Base-by-base conservation (phyloP, 805 yeast genomes). In the Nakazawaea holstii region DNA sequence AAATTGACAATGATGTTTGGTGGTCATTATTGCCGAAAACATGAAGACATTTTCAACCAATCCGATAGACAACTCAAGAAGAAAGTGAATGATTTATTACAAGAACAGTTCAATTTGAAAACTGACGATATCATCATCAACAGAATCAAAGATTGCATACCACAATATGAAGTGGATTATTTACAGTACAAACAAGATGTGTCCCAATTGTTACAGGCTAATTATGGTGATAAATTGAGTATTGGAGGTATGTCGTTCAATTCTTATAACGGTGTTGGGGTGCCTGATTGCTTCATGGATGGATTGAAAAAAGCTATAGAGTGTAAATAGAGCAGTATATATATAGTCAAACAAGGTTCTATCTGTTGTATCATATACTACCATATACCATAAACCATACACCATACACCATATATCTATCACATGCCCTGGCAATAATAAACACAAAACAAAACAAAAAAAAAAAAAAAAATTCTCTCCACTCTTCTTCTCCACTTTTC, bases 1-100 rank as follows among this genome's bases (percentile, higher is more conserved):
- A 88, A 86, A 55, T 59, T 91, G 47, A 94, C 99, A 0, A 75
- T 88, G 26, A 92, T 92, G 97, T 67, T 90, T 55, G 97, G 97
- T 4, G 97, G 97, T 0, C 87, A 85, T 57, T 72, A 56, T 39
- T 51, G 17, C 24, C 41, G 43, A 13, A 17, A 47, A 10, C 31
- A 45, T 26, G 39, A 32, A 3, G 50, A 46, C 13, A 20, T 41
- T 6, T 35, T 29, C n/a, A 32, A 28, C 3, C 47, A 45, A 17
- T 36, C 53, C 3, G 39, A 42, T 14, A 42, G 46, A 37, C 50
- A 48, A 29, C 30, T 43, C 27, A 41, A 37, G n/a, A 42, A 33
- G 32, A 43, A 32, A 9, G 40, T 52, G 32, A 32, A 43, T 31
- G 29, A 30, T 2, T 39, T 41, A 46, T 41, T 48, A 33, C 38